A percentile compares a stretch with the other conserved stretches of the same genome.
phyloP scores from a whole-genome alignment of 23 red algal genomes.

The Pyropia haitanensis region DNA sequence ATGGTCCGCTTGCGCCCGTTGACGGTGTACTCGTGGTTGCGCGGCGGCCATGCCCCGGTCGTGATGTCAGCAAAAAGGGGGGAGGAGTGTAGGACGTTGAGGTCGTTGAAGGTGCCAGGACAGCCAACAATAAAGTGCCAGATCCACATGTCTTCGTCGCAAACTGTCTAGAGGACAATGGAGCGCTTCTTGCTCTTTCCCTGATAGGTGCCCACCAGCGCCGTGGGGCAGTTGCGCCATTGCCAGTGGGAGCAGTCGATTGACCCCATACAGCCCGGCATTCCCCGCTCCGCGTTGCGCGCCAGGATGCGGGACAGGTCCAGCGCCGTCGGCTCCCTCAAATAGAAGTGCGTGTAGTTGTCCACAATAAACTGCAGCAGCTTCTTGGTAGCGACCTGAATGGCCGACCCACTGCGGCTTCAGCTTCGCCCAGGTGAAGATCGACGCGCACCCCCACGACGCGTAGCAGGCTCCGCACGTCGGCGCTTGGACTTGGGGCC shows the following conservation, averaged over 20 bases:
- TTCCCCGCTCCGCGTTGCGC: slow-evolving; percentile 2
- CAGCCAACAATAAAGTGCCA: not conserved
- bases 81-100: slow-evolving; percentile 12
- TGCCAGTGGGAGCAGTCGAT: slow-evolving; percentile 12
- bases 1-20: slow-evolving; percentile 3
- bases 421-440: no score
- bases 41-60: not conserved
- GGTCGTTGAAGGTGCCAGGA: slow-evolving; percentile 12
- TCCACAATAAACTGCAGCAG: slow-evolving; percentile 4
- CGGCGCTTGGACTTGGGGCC: no score
- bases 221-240: slow-evolving; percentile 9
- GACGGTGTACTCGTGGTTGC: not conserved
- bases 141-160: slow-evolving; percentile 23
- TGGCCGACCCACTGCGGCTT: no score
- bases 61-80: not conserved
- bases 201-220: slow-evolving; percentile 3
- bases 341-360: not conserved
- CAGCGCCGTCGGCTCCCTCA: slow-evolving; percentile 1
- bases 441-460: no score
- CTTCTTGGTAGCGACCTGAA: not conserved
- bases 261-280: slow-evolving; percentile 9
- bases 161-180: slow-evolving; percentile 5
- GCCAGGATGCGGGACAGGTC: not conserved
- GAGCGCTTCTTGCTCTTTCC: slow-evolving; percentile 12
- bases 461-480: no score